Evolutionary conservation across 208 protist genomes (phyloP).

Genomic region (Willaertia magna): DNA sequence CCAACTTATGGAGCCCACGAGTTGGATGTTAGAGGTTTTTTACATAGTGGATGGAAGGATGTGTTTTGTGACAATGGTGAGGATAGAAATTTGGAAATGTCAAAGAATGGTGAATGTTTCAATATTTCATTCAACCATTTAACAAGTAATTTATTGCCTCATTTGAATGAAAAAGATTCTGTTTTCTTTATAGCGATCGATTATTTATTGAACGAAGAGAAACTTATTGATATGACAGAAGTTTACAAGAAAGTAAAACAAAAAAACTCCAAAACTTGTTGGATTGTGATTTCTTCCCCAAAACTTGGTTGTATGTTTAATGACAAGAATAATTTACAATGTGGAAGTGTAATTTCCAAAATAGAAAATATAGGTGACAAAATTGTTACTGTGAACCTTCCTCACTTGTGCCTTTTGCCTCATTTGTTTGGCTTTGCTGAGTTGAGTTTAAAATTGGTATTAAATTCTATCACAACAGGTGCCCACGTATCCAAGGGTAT

Average conservation of each 20-base stretch:
- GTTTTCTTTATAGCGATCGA: not conserved
- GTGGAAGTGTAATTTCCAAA: too few relatives aligned
- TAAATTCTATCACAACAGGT: conserved; percentile 29
- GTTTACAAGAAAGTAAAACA: not conserved
- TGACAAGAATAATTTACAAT: too few relatives aligned
- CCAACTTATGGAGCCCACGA: conserved; percentile 26
- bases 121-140: not conserved
- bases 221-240: not conserved
- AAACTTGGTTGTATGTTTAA: not conserved
- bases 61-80: not conserved
- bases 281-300: not conserved
- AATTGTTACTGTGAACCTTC: too few relatives aligned
- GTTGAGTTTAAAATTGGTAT: conserved; percentile 19
- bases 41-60: conserved; percentile 14
- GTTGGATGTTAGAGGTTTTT: conserved; percentile 15
- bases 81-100: not conserved
- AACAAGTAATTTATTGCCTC: not conserved
- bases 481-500: conserved; percentile 18
- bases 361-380: too few relatives aligned
- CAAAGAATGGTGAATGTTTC: not conserved
- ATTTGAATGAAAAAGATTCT: not conserved
- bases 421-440: conserved; percentile 12
- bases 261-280: not conserved
- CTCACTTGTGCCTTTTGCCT: not conserved
- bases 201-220: not conserved